Evolutionary conservation across 2,329 filamentous ascomycete species (phyloP), one percentile per base, ranked within the genome.

Genomic region (Pseudocercospora eumusae): DNA sequence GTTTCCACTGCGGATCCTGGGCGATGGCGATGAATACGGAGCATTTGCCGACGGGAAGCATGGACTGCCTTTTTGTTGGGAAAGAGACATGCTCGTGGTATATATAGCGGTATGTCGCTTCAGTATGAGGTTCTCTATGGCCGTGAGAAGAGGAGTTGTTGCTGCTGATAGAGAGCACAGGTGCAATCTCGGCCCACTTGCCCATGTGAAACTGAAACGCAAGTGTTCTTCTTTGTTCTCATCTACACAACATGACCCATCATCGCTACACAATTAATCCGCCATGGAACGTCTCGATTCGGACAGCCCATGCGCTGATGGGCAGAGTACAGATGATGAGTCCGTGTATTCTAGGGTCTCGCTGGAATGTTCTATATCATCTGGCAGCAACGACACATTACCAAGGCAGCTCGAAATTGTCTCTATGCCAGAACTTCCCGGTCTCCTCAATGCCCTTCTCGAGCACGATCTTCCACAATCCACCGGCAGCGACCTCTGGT

Each of bases 401-500:
- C 42, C 56, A 57, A 42, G 56, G 56, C n/a, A 57, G 31, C 56
- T 57, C 56, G 15, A n/a, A 28, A 18, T 44, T 44, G 2, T 57
- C 56, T 9, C 56, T 45, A 33, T 57, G 56, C 56, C 56, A 57
- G 31, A 57, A 57, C 56, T 57, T 57, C 2, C 56, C 56, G 1
- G 56, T 49, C 13, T 57, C 42, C 5, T 49, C 23, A 27, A 57
- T 21, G 9, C 56, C 23, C 18, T 47, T 57, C 56, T 57, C 44
- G 40, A 49, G 20, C 25, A 58, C 56, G 15, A 60, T 44, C 49
- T 60, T 60, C 57, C 49, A 60, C 21, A 55, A 10, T 4, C 47
- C 57, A 18, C 20, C 49, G 3, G 57, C 57, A 6, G 57, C 33
- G 7, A 55, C 75, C 44, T 74, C 65, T 1, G 72, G 69, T 21